Percentiles rank a stretch among this genome's conserved stretches.
Evolutionary conservation across 2,329 filamentous ascomycete genomes (phyloP).

Genomic region (Diplodia mutila): DNA sequence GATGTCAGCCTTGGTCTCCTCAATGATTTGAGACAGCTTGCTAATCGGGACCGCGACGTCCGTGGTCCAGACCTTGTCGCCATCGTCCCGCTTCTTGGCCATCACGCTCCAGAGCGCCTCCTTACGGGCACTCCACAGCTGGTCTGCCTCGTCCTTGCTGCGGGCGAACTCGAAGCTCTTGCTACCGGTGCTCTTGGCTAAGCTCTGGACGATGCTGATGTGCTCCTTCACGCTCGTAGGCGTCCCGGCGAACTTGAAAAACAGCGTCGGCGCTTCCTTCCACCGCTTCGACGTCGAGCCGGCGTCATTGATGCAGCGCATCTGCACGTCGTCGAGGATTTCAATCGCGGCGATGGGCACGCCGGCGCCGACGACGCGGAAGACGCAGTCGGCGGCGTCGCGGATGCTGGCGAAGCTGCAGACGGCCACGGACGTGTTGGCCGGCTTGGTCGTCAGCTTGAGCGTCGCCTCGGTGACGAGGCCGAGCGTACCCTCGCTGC

Average conservation of each 20-base stretch:
- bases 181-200: constrained; percentile 63
- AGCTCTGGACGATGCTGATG: constrained; percentile 66
- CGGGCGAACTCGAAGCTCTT: constrained; percentile 72
- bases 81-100: constrained; percentile 62
- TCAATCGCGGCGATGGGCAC: constrained; percentile 90
- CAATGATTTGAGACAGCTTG: constrained; percentile 72
- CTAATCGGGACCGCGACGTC: constrained; percentile 80
- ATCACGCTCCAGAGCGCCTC: constrained; percentile 75
- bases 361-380: constrained; percentile 76
- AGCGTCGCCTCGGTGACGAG: constrained; percentile 89
- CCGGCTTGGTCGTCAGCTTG: constrained; percentile 81
- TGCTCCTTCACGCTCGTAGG: constrained; percentile 75
- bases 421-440: constrained; percentile 80
- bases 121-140: constrained; percentile 77
- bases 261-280: constrained; percentile 72
- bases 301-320: constrained; percentile 71
- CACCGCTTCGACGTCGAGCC: constrained; percentile 67
- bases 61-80: constrained; percentile 72
- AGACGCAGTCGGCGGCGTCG: constrained; percentile 77
- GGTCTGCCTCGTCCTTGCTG: constrained; percentile 65
- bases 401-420: constrained; percentile 67
- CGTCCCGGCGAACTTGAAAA: constrained; percentile 76
- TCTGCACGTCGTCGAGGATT: constrained; percentile 89
- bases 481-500: constrained; percentile 87
- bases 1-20: constrained; percentile 73